phyloP scores from a whole-genome alignment of 805 yeast genomes.

The Lachancea cidri region DNA sequence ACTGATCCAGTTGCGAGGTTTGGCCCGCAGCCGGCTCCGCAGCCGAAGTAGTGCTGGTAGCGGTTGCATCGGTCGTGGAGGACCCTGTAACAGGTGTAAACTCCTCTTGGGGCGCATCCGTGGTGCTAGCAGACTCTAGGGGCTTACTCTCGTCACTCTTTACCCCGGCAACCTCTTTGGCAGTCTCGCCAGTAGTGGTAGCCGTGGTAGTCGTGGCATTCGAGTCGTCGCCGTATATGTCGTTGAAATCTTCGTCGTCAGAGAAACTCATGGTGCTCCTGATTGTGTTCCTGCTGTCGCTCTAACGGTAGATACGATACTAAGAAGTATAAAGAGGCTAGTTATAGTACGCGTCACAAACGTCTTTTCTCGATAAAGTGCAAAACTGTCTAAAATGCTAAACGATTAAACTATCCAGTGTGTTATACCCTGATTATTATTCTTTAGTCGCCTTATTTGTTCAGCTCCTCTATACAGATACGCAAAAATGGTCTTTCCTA shows the following conservation, averaged over 20 bases:
- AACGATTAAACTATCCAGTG: constrained; percentile 3
- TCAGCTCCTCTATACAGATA: neutral
- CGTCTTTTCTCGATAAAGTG: neutral
- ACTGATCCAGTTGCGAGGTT: constrained; percentile 29
- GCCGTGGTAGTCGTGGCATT: constrained; percentile 15
- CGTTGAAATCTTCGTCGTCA: constrained; percentile 95
- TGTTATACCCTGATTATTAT: neutral
- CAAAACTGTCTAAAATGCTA: constrained; percentile 9
- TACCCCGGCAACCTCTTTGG: constrained; percentile 11
- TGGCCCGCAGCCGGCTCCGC: constrained; percentile 6
- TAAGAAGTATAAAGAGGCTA: constrained; percentile 8
- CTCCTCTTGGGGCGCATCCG: constrained; percentile 13
- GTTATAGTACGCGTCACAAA: constrained; percentile 6
- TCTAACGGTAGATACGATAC: constrained; percentile 7
- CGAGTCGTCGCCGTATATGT: constrained; percentile 56
- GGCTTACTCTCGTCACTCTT: constrained; percentile 5
- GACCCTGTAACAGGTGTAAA: neutral
- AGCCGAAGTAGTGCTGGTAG: constrained; percentile 7
- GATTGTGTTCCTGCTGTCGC: constrained; percentile 13
- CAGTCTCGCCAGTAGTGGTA: constrained; percentile 12
- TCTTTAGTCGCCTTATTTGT: neutral
- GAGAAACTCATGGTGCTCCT: constrained; percentile 49
- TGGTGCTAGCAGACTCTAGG: constrained; percentile 13
- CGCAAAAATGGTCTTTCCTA: neutral
- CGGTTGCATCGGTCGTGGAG: neutral